These are phyloP conservation scores for Fragilaria radians DNA, from an alignment of 108 stramenopile species.

Conservation along the genomic window DNA sequence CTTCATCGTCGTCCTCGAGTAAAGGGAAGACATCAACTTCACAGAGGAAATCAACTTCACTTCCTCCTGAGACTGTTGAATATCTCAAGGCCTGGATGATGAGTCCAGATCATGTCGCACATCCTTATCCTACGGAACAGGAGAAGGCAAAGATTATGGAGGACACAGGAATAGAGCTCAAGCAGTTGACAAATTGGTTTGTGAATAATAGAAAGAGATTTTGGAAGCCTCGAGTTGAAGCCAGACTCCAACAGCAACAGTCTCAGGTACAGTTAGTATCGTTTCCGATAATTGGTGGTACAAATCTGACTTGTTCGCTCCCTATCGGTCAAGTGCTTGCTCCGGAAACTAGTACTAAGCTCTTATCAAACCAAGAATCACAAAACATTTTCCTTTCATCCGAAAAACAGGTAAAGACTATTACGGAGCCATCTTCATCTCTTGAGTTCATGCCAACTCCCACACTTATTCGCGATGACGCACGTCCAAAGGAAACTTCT, in stretches of 20 bases:
- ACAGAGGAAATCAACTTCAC: slow-evolving; percentile 45
- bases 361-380: too few species aligned
- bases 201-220: slow-evolving; percentile 86
- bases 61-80: slow-evolving; percentile 78
- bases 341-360: background rate
- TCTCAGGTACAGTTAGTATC: slow-evolving; percentile 21
- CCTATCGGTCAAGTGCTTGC: background rate
- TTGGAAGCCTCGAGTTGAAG: slow-evolving; percentile 86
- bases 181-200: slow-evolving; percentile 91
- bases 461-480: slow-evolving; percentile 8
- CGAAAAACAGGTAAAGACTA: too few species aligned
- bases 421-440: background rate
- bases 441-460: background rate
- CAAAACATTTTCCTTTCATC: too few species aligned
- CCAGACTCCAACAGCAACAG: slow-evolving; percentile 53
- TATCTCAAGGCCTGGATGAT: slow-evolving; percentile 93
- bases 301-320: background rate
- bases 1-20: background rate
- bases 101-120: slow-evolving; percentile 83
- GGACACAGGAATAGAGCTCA: slow-evolving; percentile 84
- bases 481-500: background rate
- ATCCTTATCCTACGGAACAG: slow-evolving; percentile 89
- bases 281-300: background rate
- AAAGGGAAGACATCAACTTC: background rate
- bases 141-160: slow-evolving; percentile 86